phyloP scores from a whole-genome alignment of 345 rosid species.

The Lepidium africanum region DNA sequence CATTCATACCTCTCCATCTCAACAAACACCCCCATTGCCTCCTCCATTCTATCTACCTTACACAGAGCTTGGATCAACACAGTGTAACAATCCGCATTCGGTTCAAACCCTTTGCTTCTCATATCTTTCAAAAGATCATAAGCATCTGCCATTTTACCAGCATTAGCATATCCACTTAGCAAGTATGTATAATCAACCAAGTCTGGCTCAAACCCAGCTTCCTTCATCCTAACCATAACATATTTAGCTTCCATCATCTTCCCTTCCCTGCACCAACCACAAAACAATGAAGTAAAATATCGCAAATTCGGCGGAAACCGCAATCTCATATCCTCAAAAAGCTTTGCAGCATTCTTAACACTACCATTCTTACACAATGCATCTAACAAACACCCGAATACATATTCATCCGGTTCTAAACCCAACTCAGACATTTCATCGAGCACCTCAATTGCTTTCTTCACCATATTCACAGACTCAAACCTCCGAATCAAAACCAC shows the following conservation, averaged over 20 bases:
- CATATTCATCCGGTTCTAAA: constrained; percentile 66
- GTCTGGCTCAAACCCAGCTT: constrained; percentile 74
- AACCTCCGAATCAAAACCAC: constrained; percentile 67
- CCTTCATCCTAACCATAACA: constrained; percentile 81
- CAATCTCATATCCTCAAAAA: constrained; percentile 69
- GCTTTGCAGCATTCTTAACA: constrained; percentile 79
- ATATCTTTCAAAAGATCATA: constrained; percentile 72
- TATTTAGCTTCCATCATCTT: constrained; percentile 80
- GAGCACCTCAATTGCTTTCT: constrained; percentile 77
- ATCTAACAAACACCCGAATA: constrained; percentile 71
- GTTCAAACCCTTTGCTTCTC: constrained; percentile 58
- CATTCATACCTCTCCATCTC: constrained; percentile 77
- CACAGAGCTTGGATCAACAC: constrained; percentile 73
- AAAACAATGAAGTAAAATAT: constrained; percentile 65
- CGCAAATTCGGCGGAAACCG: constrained; percentile 45
- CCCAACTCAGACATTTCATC: constrained; percentile 89
- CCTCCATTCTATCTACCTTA: constrained; percentile 61
- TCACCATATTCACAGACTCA: constrained; percentile 61
- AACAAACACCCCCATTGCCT: constrained; percentile 57
- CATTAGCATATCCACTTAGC: constrained; percentile 52
- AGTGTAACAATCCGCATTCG: constrained; percentile 57
- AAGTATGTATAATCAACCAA: constrained; percentile 71
- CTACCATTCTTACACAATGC: constrained; percentile 75
- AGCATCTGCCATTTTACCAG: constrained; percentile 70
- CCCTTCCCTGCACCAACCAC: constrained; percentile 94